Conservation (phyloP, 2,329 filamentous ascomycete species). For the Penicillium brasilianum region DNA sequence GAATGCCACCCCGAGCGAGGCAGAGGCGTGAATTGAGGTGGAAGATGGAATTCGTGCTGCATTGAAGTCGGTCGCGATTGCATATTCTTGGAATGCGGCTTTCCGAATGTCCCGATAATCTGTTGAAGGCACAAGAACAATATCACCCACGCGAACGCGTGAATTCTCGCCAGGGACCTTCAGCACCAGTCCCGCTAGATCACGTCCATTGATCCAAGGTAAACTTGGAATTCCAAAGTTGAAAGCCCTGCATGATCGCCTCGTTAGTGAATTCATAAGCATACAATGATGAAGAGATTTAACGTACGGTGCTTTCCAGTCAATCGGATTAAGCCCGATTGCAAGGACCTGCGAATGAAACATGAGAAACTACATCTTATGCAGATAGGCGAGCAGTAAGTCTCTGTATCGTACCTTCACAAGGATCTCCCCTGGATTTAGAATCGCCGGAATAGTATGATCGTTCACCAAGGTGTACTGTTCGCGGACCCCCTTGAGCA, state of each 20-base stretch:
- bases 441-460: slow-evolving; percentile 54
- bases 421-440: slow-evolving; percentile 60
- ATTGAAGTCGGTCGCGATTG: slow-evolving; percentile 68
- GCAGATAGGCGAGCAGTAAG: not conserved
- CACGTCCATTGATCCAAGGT: slow-evolving; percentile 72
- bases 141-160: slow-evolving; percentile 62
- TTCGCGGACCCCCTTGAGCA: slow-evolving; percentile 57
- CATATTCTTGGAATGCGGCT: slow-evolving; percentile 73
- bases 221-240: slow-evolving; percentile 71
- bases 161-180: slow-evolving; percentile 49
- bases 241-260: slow-evolving; percentile 60
- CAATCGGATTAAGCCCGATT: slow-evolving; percentile 76
- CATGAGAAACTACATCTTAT: slow-evolving; percentile 12
- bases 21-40: slow-evolving; percentile 60
- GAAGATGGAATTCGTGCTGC: slow-evolving; percentile 64
- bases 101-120: slow-evolving; percentile 76
- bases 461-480: slow-evolving; percentile 54
- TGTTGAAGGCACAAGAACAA: slow-evolving; percentile 69
- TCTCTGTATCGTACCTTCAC: slow-evolving; percentile 53
- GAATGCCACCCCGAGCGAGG: slow-evolving; percentile 72
- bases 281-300: not conserved
- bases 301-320: slow-evolving; percentile 73
- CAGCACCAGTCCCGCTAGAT: slow-evolving; percentile 70
- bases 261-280: not conserved
- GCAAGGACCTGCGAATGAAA: slow-evolving; percentile 51